A percentile compares a stretch with the other conserved stretches of the same genome.
phyloP scores from a whole-genome alignment of 179 eudicot species.

The Gypsophila paniculata region DNA sequence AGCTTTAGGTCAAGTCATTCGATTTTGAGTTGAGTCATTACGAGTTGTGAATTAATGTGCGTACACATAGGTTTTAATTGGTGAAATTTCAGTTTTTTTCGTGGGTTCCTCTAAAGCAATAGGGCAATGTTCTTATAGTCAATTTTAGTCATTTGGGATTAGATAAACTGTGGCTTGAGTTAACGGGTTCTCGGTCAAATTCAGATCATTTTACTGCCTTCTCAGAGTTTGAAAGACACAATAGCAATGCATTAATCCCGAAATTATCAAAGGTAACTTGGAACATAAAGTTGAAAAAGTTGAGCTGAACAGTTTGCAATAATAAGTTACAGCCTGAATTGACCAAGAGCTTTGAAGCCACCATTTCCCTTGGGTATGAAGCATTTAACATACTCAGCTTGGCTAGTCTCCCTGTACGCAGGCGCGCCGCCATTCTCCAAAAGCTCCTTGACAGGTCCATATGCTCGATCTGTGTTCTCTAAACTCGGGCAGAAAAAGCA shows the following conservation, averaged over 20 bases:
- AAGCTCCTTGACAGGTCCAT: constrained; percentile 12
- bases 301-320: not conserved
- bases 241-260: not conserved
- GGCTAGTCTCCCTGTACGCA: constrained; percentile 13
- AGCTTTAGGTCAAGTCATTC: too few species aligned
- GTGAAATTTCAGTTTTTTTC: too few species aligned
- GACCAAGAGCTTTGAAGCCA: constrained; percentile 17
- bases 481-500: constrained; percentile 18
- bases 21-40: too few species aligned
- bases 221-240: not conserved
- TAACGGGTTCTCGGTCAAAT: too few species aligned
- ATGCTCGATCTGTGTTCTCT: constrained; percentile 9
- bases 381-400: constrained; percentile 16
- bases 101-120: too few species aligned
- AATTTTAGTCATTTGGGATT: too few species aligned
- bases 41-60: too few species aligned
- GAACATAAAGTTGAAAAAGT: not conserved
- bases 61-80: too few species aligned
- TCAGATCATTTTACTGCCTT: too few species aligned
- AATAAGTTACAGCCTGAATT: constrained; percentile 8
- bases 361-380: constrained; percentile 16
- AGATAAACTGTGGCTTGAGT: too few species aligned
- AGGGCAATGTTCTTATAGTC: too few species aligned
- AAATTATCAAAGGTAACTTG: not conserved
- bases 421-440: not conserved